These are phyloP conservation scores for Ophiocordyceps camponoti-saundersi DNA, from an alignment of 2,329 filamentous ascomycete genomes.

Conservation along the genomic window DNA sequence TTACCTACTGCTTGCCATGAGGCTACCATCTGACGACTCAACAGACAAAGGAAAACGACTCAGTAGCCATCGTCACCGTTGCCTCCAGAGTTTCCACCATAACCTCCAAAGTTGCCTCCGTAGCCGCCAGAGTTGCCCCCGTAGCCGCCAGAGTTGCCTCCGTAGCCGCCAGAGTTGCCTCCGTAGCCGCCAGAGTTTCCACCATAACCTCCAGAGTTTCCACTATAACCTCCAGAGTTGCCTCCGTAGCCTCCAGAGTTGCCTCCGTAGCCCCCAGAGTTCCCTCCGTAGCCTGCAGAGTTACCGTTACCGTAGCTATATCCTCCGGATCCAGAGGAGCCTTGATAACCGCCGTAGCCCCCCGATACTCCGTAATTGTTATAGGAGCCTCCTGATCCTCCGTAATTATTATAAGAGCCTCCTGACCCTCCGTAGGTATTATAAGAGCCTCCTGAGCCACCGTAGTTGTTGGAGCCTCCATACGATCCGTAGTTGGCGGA, in stretches of 20 bases:
- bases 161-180: too few relatives aligned
- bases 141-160: too few relatives aligned
- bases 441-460: not conserved
- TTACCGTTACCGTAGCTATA: not conserved
- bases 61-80: too few relatives aligned
- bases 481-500: not conserved
- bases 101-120: too few relatives aligned
- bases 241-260: not conserved
- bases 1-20: too few relatives aligned
- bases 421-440: not conserved
- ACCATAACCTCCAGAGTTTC: not conserved
- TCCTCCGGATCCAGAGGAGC: too few relatives aligned
- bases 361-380: not conserved
- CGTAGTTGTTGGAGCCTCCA: not conserved
- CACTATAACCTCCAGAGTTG: not conserved
- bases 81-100: too few relatives aligned
- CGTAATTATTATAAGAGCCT: not conserved
- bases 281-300: not conserved
- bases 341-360: too few relatives aligned
- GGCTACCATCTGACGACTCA: too few relatives aligned
- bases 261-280: not conserved
- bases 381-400: not conserved
- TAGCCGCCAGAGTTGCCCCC: too few relatives aligned
- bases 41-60: too few relatives aligned
- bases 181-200: not conserved